Evolutionary conservation across 371 early-diverging fungal species (phyloP).

Genomic region (Massospora cicadina): DNA sequence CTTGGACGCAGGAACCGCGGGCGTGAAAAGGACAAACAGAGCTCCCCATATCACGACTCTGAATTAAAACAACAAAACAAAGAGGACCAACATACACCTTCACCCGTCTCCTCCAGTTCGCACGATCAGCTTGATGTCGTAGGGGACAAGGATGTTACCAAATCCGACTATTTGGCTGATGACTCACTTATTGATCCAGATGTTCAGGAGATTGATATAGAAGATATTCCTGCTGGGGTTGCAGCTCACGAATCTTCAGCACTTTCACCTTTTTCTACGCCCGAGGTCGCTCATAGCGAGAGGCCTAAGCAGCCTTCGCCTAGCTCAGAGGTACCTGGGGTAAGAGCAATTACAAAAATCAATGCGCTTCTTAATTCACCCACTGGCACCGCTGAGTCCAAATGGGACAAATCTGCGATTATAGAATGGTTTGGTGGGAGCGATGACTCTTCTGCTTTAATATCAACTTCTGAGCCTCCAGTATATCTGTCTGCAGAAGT

Average conservation of each 20-base stretch:
- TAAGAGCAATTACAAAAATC: neutral
- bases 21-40: neutral
- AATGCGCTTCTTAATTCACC: slow-evolving; percentile 1
- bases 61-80: neutral
- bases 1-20: neutral
- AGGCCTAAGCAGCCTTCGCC: neutral
- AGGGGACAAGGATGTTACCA: neutral
- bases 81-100: neutral
- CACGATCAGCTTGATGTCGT: neutral
- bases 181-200: neutral
- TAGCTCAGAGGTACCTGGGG: neutral
- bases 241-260: neutral
- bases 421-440: slow-evolving; percentile 7
- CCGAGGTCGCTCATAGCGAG: neutral
- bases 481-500: neutral
- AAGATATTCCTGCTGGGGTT: neutral
- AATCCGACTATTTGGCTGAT: neutral
- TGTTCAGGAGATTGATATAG: neutral
- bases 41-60: neutral
- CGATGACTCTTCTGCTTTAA: no score
- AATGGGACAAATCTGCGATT: slow-evolving; percentile 1
- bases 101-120: neutral
- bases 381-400: neutral
- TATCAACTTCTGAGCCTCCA: neutral
- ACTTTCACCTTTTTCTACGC: neutral